These are phyloP conservation scores for Escovopsis weberi DNA, from an alignment of 2,329 filamentous ascomycete species.

Conservation along the genomic window DNA sequence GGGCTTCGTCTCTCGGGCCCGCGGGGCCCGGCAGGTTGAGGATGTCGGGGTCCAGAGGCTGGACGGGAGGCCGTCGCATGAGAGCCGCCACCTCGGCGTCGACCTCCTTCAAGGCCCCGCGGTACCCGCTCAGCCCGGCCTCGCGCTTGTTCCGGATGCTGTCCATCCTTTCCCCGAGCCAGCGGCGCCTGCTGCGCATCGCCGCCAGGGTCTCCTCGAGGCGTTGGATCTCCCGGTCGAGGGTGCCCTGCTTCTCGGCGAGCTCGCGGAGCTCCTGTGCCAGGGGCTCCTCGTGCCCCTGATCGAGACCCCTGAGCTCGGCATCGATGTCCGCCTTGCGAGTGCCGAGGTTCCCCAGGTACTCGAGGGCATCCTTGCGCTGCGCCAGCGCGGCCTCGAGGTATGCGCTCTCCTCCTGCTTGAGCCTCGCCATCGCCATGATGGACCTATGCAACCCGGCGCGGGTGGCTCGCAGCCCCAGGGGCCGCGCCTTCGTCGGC, in stretches of 20 bases:
- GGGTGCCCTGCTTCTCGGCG: constrained; percentile 33
- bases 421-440: constrained; percentile 47
- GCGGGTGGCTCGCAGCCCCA: constrained; percentile 48
- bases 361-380: constrained; percentile 42
- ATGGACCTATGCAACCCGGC: constrained; percentile 50
- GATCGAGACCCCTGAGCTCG: constrained; percentile 40
- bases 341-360: constrained; percentile 37
- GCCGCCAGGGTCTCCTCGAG: constrained; percentile 49
- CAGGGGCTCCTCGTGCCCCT: constrained; percentile 42
- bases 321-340: constrained; percentile 33
- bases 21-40: constrained; percentile 12
- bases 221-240: constrained; percentile 50
- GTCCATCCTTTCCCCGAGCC: constrained; percentile 43
- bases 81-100: constrained; percentile 47
- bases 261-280: constrained; percentile 46
- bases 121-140: constrained; percentile 58
- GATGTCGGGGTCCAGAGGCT: constrained; percentile 35
- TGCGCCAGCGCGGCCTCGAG: constrained; percentile 41
- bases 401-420: constrained; percentile 51
- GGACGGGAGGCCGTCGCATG: constrained; percentile 41
- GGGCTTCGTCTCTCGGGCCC: constrained; percentile 4
- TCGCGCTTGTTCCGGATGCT: constrained; percentile 52
- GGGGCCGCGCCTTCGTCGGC: constrained; percentile 31
- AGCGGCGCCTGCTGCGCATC: constrained; percentile 45
- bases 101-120: constrained; percentile 49